A percentile compares a stretch with the other conserved stretches of the same genome.
These are phyloP conservation scores for Solanum hybrid DNA, from an alignment of 305 asterid genomes.

Conservation along the genomic window DNA sequence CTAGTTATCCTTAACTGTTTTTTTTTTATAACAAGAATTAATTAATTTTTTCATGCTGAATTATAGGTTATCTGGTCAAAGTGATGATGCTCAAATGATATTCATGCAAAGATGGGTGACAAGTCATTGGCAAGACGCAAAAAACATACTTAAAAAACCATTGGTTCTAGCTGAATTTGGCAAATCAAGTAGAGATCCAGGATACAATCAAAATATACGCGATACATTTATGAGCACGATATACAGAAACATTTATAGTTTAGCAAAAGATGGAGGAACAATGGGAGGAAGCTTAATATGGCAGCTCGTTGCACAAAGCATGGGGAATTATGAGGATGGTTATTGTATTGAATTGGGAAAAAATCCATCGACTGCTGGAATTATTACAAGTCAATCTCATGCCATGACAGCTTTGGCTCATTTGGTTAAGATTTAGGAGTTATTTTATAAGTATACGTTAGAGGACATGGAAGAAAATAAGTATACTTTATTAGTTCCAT, in stretches of 20 bases:
- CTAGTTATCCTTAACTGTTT: not conserved
- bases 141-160: slow-evolving; percentile 33
- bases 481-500: not conserved
- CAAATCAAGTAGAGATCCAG: slow-evolving; percentile 38
- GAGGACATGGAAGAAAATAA: not conserved
- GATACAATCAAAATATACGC: slow-evolving; percentile 20
- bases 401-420: slow-evolving; percentile 19
- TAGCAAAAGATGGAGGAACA: slow-evolving; percentile 28
- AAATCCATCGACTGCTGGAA: slow-evolving; percentile 20
- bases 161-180: slow-evolving; percentile 40
- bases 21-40: not conserved
- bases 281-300: slow-evolving; percentile 40
- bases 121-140: slow-evolving; percentile 39
- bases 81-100: slow-evolving; percentile 30
- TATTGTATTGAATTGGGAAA: slow-evolving; percentile 31
- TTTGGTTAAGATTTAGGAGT: not conserved
- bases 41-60: not conserved
- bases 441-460: not conserved
- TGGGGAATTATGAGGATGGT: slow-evolving; percentile 30
- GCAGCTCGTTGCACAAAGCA: slow-evolving; percentile 36
- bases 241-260: slow-evolving; percentile 19
- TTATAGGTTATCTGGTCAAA: slow-evolving; percentile 28
- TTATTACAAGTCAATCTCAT: slow-evolving; percentile 29
- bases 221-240: slow-evolving; percentile 24
- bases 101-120: slow-evolving; percentile 37